Evolutionary conservation across 768 basidiomycete species (phyloP), one percentile per base, ranked within the genome.

Genomic region (Suillus weaverae): DNA sequence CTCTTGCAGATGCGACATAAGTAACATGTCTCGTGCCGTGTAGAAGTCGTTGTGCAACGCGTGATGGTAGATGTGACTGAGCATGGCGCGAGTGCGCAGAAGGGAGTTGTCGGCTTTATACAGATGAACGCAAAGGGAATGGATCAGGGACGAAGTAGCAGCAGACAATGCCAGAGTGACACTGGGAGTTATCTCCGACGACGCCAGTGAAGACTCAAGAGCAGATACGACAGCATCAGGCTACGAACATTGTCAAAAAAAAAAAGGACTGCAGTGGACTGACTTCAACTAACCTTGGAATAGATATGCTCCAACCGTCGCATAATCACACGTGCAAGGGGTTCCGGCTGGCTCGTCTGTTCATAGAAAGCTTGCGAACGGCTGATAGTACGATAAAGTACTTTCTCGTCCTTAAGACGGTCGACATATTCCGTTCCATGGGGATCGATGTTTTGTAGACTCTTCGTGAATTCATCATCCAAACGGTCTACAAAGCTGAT

Each of bases 381-480:
- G 76, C 93, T 94, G 68, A 99, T 94, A 38, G 94, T 95, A 74
- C 88, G 86, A 77, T 99, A 99, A 30, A 99, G 85, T 18, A 89
- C 89, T 72, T 95, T 94, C 80, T 99, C 98, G 73, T 99, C 95
- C 78, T 95, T 95, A 64, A 99, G 81, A 56, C 97, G 86, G 73
- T 98, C 97, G 51, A 99, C 91, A 73, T 99, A 99, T 77, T 99
- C 97, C n/a, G 92, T 94, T 2, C 97, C 95, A 74, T 99, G 97
- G 9, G 97, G 97, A 72, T 99, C 97, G 68, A 97, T 95, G 73
- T 98, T 95, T 85, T 99, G 97, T 39, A 99, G 79, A 71, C 94
- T 95, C 73, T 92, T 92, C 51, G 95, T 98, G 76, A 99, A 99
- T 79, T 99, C 97, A 70, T 99, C 97, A 74, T 99, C 97, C 55